A percentile compares a stretch with the other conserved stretches of the same genome.
Conservation (phyloP, 179 eudicot species). For the Nepenthes alata region DNA sequence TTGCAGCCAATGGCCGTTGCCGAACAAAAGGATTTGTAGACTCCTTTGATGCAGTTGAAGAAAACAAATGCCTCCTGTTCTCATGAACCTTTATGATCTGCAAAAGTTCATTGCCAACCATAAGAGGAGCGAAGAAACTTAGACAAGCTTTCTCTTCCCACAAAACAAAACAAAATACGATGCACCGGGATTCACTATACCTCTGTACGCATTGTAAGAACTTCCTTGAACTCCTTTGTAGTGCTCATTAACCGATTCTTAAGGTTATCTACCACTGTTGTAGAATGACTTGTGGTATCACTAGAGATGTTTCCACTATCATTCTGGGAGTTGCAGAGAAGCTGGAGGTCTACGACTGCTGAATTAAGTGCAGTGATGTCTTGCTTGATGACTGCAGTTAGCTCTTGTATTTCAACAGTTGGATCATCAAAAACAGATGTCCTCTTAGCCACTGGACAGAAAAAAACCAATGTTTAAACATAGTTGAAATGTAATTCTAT, state of each 20-base stretch:
- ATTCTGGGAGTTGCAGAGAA: conserved; percentile 60
- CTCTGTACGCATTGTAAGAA: conserved; percentile 94
- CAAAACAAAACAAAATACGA: background rate
- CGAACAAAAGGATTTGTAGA: conserved; percentile 74
- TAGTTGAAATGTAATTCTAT: background rate
- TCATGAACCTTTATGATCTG: conserved; percentile 88
- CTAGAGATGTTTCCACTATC: conserved; percentile 61
- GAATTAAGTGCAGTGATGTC: conserved; percentile 90
- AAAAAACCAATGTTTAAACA: background rate
- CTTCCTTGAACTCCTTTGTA: conserved; percentile 92
- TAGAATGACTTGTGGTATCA: conserved; percentile 78
- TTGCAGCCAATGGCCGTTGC: conserved; percentile 71
- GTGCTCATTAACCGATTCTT: conserved; percentile 85
- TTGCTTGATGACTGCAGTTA: conserved; percentile 89
- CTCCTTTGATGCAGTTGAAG: conserved; percentile 59
- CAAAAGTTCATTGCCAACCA: conserved; percentile 10
- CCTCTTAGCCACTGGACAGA: conserved; percentile 81
- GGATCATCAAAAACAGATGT: conserved; percentile 93
- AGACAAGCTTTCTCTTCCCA: background rate
- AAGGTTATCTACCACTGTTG: conserved; percentile 85
- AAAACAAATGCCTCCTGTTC: conserved; percentile 73
- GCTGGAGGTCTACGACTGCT: conserved; percentile 87
- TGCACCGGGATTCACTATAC: conserved; percentile 18
- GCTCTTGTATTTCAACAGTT: conserved; percentile 79
- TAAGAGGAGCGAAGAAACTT: background rate